phyloP scores from a whole-genome alignment of 2,329 filamentous ascomycete genomes.

The Claviceps paspali region DNA sequence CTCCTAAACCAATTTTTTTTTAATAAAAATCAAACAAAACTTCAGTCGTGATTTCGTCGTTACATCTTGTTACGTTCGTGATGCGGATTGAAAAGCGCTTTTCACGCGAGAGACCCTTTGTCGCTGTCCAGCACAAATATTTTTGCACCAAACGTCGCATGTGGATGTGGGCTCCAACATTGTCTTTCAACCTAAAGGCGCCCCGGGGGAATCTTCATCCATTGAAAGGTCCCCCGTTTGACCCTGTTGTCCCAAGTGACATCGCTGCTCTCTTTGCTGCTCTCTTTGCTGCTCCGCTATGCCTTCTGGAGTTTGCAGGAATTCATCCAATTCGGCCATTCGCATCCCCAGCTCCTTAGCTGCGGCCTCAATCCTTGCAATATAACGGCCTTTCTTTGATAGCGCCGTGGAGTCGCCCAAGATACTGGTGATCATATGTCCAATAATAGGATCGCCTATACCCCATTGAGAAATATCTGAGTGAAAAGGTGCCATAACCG shows the following conservation, averaged over 20 bases:
- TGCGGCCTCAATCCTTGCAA: slow-evolving; percentile 37
- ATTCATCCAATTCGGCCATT: slow-evolving; percentile 36
- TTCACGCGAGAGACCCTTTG: neutral
- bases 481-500: slow-evolving; percentile 2
- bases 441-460: slow-evolving; percentile 10
- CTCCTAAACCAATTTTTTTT: neutral
- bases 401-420: slow-evolving; percentile 29
- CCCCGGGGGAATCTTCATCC: slow-evolving; percentile 5
- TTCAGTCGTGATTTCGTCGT: neutral
- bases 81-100: neutral
- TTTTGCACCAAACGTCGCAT: no score
- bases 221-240: slow-evolving; percentile 7
- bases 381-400: slow-evolving; percentile 27
- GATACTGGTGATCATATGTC: slow-evolving; percentile 19
- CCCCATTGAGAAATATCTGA: slow-evolving; percentile 21
- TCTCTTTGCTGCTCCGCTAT: slow-evolving; percentile 14
- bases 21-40: neutral
- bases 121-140: neutral
- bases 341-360: slow-evolving; percentile 39
- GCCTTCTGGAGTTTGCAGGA: slow-evolving; percentile 14
- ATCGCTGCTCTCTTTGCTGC: slow-evolving; percentile 11
- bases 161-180: no score
- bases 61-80: neutral
- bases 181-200: neutral
- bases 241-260: slow-evolving; percentile 9